phyloP scores from a whole-genome alignment of 768 basidiomycete genomes.

The Russula vinacea region DNA sequence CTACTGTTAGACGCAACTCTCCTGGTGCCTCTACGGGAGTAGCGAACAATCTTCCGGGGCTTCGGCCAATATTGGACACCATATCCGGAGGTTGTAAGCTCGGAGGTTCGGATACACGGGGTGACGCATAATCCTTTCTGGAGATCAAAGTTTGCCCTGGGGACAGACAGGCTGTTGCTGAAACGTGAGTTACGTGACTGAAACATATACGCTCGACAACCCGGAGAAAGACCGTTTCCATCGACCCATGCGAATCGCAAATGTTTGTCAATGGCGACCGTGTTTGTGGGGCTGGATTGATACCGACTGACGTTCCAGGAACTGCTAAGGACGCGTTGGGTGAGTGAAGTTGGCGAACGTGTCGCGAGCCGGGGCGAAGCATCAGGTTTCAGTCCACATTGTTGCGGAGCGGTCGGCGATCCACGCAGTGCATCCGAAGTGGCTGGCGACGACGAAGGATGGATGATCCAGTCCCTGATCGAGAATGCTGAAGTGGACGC shows the following conservation, averaged over 20 bases:
- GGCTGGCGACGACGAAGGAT: constrained; percentile 17
- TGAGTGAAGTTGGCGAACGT: neutral
- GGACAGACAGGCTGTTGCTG: constrained; percentile 1
- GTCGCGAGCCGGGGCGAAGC: neutral
- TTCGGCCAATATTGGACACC: neutral
- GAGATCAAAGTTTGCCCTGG: constrained; percentile 8
- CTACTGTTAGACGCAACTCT: neutral
- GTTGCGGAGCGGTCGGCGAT: neutral
- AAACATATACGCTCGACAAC: constrained; percentile 11
- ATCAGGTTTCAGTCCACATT: neutral
- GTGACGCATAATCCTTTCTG: neutral
- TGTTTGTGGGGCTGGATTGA: constrained; percentile 4
- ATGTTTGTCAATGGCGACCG: neutral
- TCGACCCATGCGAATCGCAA: neutral
- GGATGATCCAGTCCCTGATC: constrained; percentile 24
- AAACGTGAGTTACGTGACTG: neutral
- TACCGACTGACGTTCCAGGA: constrained; percentile 1
- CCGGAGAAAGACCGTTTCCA: constrained; percentile 5
- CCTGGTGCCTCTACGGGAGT: neutral
- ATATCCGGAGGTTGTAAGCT: neutral
- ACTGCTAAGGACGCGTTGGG: neutral
- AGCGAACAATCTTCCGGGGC: neutral
- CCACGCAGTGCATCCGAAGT: constrained; percentile 6
- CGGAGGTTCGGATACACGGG: neutral
- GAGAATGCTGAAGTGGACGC: constrained; percentile 23